Percentiles rank a stretch among this genome's conserved stretches.
Evolutionary conservation across 345 rosid genomes (phyloP).

Genomic region (Citrus unshiu): DNA sequence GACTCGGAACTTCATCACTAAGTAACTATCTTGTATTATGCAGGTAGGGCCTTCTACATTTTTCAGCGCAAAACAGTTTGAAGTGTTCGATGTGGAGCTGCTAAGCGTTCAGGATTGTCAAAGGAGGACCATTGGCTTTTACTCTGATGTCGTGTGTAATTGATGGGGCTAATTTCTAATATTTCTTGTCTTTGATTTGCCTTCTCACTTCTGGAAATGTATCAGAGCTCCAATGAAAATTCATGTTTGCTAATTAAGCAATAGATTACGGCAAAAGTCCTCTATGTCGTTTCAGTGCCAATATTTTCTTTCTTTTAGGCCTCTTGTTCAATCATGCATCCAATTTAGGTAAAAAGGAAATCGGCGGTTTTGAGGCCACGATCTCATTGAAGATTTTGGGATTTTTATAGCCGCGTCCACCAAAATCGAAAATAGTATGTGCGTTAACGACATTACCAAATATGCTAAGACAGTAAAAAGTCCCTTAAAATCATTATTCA

Average conservation of each 20-base stretch:
- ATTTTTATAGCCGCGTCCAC: no score
- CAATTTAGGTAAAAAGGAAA: no score
- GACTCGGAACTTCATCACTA: neutral
- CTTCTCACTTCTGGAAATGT: neutral
- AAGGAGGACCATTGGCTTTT: slow-evolving; percentile 90
- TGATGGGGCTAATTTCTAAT: slow-evolving; percentile 22
- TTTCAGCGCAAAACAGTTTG: slow-evolving; percentile 93
- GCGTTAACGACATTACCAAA: neutral
- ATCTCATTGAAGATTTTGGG: neutral
- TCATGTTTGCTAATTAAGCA: neutral
- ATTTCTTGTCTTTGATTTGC: neutral
- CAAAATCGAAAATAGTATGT: no score
- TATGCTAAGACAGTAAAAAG: neutral
- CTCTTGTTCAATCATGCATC: no score
- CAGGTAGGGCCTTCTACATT: slow-evolving; percentile 98
- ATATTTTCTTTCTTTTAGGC: neutral
- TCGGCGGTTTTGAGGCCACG: neutral
- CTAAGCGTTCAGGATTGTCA: slow-evolving; percentile 65
- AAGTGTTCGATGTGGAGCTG: slow-evolving; percentile 89
- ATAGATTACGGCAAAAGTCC: neutral
- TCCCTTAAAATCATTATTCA: neutral
- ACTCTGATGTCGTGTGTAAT: slow-evolving; percentile 85
- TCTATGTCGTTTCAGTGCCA: neutral
- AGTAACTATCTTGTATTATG: neutral
- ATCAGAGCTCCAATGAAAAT: neutral